Evolutionary conservation across 768 basidiomycete species (phyloP), one percentile per base, ranked within the genome.

Genomic region (Auriscalpium microsporum): DNA sequence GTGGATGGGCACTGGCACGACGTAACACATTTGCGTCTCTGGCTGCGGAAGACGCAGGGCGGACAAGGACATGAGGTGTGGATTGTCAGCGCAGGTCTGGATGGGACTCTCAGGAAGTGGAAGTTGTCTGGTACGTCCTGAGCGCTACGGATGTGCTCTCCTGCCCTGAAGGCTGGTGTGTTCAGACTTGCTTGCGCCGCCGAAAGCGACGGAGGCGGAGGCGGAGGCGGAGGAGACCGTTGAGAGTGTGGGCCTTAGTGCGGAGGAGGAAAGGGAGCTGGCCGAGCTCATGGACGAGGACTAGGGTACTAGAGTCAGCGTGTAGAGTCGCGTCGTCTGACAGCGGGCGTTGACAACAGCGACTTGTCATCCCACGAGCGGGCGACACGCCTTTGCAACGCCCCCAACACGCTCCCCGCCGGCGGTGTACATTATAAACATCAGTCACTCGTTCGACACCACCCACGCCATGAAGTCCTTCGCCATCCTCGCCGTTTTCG

Each of bases 1-100:
- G 71, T 90, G 10, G 90, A 96, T 61, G 94, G 82, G 7, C 95
- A 97, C 65, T 91, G 86, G 82, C 91, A 91, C 61, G 91, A 96
- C 62, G 84, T 97, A 14, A 87, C 81, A 4, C 82, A 79, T 5
- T 70, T 98, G 51, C 77, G 78, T 33, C 71, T 86, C 10, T 96
- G 93, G 92, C 71, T 78, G 61, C 77, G 83, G 33, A 73, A 67
- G 53, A 72, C 73, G 9, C 71, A 71, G 23, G 78, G 77, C 58
- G 75, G 74, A 8, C 69, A 64, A 52, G 75, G 72, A n/a, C 74
- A 72, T 59, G 89, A 91, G 62, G 82, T 85, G 17, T 94, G 89
- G 86, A 76, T 97, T 44, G 69, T 97, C 38, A 93, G 85, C 56
- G 78, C 84, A 0, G 86, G 92, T 65, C 70, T 98, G 56, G 95